Evolutionary conservation across 2,329 filamentous ascomycete genomes (phyloP), one percentile per base, ranked within the genome.

Genomic region (Coniochaeta sp.): DNA sequence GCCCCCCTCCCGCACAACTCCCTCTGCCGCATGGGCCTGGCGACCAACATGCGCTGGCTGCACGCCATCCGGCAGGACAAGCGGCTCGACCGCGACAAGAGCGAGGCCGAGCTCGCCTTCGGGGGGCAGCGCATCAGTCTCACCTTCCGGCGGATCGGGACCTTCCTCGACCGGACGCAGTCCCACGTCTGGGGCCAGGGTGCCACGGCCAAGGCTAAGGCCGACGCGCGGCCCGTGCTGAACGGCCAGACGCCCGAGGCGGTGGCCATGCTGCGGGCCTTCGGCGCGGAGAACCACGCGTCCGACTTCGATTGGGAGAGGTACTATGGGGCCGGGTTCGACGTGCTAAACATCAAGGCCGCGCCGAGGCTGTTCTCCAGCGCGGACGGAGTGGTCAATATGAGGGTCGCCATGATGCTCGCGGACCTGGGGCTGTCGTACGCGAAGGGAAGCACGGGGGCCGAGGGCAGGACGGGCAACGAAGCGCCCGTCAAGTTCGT

Each of bases 1-100:
- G 84, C 92, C 2, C 79, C 79, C 1, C 80, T 99, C 62, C 90
- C 92, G 1, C 93, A 98, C 71, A 96, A 96, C 71, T 96, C 91
- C 1, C 84, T 97, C 64, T 92, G 93, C 69, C 82, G 89, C 55
- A 88, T 98, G 73, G 93, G 93, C 3, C 79, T 91, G 19, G 72
- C 79, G 42, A 96, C 92, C 0, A 99, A 99, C 70, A 85, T 83
- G 75, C 83, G 86, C 66, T 98, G 93, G 91, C 81, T 97, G 12
- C 95, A 99, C 75, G 87, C 87, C n/a, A 97, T 99, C 70, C 87
- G 89, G 57, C 86, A 89, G 50, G 95, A 99, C 74, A 96, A 93
- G 71, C 85, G 95, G 28, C 77, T 83, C 0, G 74, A 78, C 1
- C 74, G 78, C 1, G 89, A 93, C 64, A 93, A 93, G 72, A 80